Evolutionary conservation across 805 yeast genomes (phyloP), one percentile per base, ranked within the genome.

Genomic region (Cephaloascus albidus): DNA sequence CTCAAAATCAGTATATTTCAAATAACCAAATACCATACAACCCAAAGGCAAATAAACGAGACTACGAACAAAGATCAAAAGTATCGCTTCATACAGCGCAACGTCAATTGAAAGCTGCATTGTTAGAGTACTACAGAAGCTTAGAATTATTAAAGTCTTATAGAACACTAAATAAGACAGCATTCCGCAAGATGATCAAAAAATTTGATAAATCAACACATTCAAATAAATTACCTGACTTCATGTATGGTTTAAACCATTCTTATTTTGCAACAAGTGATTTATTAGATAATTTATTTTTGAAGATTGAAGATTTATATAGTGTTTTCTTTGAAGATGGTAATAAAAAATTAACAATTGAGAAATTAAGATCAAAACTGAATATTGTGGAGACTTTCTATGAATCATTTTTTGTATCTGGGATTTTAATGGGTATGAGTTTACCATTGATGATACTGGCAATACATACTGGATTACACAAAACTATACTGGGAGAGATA

Each of bases 111-210:
- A 81, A 82, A 48, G 63, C 67, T 26, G 94, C 94, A 0, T 55
- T 81, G 20, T 60, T 76, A 41, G 95, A 86, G 51, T 81, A 73
- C 47, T 87, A 86, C 55, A 69, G 90, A 42, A 74, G 84, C 5
- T 62, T 87, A 44, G 85, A 84, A 42, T 68, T 85, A 30, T 60
- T 85, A 37, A 75, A 75, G 45, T 81, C 85, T 1, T 93, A 79
- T 56, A 70, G 85, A 46, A 66, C 79, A 36, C 58, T 89, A 48
- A 93, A 93, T 58, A 70, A 87, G 23, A 88, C 95, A 0, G 98
- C 94, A 0, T 78, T 89, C 51, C 73, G 96, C 38, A 93, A 93
- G 52, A 79, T 93, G 51, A 69, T 87, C 42, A 93, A 93, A 54
- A 93, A 93, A 57, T 89, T 77, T 54, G 98, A 93, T 59, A 93